Evolutionary conservation across 495 filamentous ascomycete species (phyloP).

Genomic region (Symbiotaphrina buchneri): DNA sequence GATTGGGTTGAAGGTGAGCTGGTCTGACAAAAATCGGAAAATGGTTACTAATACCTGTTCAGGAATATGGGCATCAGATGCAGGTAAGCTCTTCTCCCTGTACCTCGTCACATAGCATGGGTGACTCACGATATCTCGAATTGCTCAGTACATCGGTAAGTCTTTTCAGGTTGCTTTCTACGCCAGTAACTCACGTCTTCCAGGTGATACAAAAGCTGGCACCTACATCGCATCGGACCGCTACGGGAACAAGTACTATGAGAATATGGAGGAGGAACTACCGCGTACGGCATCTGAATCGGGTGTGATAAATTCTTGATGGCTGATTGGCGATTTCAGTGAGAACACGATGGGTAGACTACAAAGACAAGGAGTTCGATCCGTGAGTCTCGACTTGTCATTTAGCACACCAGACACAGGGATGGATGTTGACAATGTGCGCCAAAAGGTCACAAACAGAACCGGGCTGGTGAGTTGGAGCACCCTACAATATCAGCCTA

Average conservation of each 20-base stretch:
- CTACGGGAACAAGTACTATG: conserved; percentile 94
- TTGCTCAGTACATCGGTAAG: conserved; percentile 43
- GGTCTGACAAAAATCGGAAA: conserved; percentile 7
- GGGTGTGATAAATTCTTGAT: background rate
- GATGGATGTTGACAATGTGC: conserved; percentile 1
- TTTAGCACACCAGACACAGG: no score
- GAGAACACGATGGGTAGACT: conserved; percentile 95
- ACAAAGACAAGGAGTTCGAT: conserved; percentile 70
- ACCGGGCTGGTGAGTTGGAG: conserved; percentile 52
- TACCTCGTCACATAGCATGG: background rate
- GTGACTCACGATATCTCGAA: conserved; percentile 1
- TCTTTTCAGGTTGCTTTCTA: background rate
- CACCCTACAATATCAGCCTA: no score
- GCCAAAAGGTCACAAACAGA: conserved; percentile 52
- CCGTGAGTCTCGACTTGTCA: conserved; percentile 26
- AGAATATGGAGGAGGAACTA: conserved; percentile 80
- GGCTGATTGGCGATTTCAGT: conserved; percentile 28
- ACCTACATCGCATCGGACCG: conserved; percentile 65
- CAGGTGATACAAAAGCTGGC: conserved; percentile 90
- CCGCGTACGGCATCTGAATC: conserved; percentile 36
- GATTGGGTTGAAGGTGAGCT: conserved; percentile 62
- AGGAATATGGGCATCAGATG: conserved; percentile 86
- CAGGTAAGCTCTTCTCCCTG: conserved; percentile 32
- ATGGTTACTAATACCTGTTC: conserved; percentile 14
- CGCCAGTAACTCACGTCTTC: background rate